Percentiles rank a stretch among this genome's conserved stretches.
Conservation (phyloP, 129 eudicot species). For the Cynara cardunculus region DNA sequence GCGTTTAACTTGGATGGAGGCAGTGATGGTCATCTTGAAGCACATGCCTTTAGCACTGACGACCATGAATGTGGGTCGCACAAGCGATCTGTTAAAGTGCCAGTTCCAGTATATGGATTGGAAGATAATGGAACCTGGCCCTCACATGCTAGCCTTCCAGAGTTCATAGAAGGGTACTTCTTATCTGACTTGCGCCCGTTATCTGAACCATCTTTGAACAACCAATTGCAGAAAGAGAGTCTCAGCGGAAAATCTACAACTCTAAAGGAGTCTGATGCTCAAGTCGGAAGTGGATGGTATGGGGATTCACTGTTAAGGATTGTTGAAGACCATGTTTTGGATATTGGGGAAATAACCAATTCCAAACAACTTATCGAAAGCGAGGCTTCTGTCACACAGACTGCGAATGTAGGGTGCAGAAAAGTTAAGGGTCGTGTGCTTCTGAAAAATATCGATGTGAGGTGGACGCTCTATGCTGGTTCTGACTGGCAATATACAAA, state of each 20-base stretch:
- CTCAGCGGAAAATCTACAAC: slow-evolving; percentile 21
- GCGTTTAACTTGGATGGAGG: slow-evolving; percentile 51
- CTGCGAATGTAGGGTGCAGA: slow-evolving; percentile 17
- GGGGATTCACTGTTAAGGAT: slow-evolving; percentile 43
- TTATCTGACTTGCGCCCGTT: slow-evolving; percentile 52
- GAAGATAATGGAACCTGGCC: slow-evolving; percentile 26
- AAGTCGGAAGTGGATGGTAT: slow-evolving; percentile 74
- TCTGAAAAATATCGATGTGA: slow-evolving; percentile 61
- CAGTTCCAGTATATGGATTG: slow-evolving; percentile 24
- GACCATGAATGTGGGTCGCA: slow-evolving; percentile 1
- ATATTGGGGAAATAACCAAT: slow-evolving; percentile 16
- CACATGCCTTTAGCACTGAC: neutral
- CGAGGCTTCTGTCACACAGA: slow-evolving; percentile 22
- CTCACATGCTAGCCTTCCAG: slow-evolving; percentile 33
- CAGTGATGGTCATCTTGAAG: neutral
- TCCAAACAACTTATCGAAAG: slow-evolving; percentile 18
- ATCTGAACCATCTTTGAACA: slow-evolving; percentile 41
- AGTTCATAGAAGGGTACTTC: slow-evolving; percentile 79
- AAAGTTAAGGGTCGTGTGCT: slow-evolving; percentile 60
- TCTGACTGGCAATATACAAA: slow-evolving; percentile 62
- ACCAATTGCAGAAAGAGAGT: slow-evolving; percentile 26
- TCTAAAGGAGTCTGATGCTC: slow-evolving; percentile 27
- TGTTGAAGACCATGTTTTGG: slow-evolving; percentile 66
- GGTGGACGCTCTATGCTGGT: slow-evolving; percentile 79
- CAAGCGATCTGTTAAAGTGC: slow-evolving; percentile 20